Base-by-base conservation (phyloP, 2,329 filamentous ascomycete species). In the Chrysoporthe cubensis region DNA sequence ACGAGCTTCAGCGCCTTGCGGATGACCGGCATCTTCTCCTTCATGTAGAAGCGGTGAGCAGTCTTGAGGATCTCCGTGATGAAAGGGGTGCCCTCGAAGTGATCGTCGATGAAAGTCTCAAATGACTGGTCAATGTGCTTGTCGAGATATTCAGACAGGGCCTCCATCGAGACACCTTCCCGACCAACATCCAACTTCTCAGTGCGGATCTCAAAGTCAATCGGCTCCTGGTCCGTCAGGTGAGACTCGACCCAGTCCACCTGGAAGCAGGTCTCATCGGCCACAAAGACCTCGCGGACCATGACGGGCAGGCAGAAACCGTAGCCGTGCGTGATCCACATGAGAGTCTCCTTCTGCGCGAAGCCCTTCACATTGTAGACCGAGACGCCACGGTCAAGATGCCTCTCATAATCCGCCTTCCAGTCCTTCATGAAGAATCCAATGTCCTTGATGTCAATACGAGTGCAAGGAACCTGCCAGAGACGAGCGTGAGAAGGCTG, bases 401-500 rank as follows among this genome's bases (percentile, higher is more conserved):
- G 94, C 73, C 94, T 91, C 81, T 97, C 94, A 75, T 96, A 97
- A 79, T 98, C 95, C 57, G 94, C 94, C 82, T 95, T 97, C 94
- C 94, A 98, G 80, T 97, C 95, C 85, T 97, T 97, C 92, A 97
- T 96, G 84, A 98, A 98, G 80, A 96, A 97, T 56, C 90, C 92
- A 75, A 98, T 97, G 75, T 98, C 95, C 86, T 97, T 97, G 85
- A 98, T 98, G 79, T 97, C 95, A 76, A 97, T 97, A 70, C 95
- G 92, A 52, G 95, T 98, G 85, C 95, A 98, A 70, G 95, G 95
- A 57, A 98, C 95, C 81, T 97, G 94, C 95, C 95, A 98, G 64
- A 98, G 85, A 71, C 95, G 90, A 71, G 95, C 95, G 79, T 98
- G 95, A 26, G 94, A 97, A 62, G 95, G 95, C 82, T 97, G 92